Percentiles rank a stretch among this genome's conserved stretches.
Conservation (phyloP, 2,329 filamentous ascomycete species). For the Fusarium sp. region DNA sequence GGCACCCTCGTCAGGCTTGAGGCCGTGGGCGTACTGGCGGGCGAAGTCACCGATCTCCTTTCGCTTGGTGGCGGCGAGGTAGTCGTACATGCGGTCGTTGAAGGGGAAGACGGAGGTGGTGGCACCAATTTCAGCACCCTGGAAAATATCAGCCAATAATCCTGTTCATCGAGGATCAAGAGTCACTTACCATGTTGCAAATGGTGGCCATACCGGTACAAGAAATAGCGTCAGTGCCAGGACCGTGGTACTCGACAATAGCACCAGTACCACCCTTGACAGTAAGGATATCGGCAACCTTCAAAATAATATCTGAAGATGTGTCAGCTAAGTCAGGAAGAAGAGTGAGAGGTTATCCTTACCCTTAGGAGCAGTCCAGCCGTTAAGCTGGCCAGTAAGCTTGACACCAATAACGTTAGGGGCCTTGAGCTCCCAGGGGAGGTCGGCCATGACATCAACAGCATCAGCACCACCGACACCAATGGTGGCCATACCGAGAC, state of each 20-base stretch:
- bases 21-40: conserved; percentile 83
- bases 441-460: conserved; percentile 96
- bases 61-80: conserved; percentile 91
- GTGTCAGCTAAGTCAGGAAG: conserved; percentile 3
- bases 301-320: conserved; percentile 87
- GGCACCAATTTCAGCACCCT: conserved; percentile 76
- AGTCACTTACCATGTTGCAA: conserved; percentile 69
- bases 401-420: conserved; percentile 97
- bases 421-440: conserved; percentile 98
- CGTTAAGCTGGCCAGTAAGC: conserved; percentile 87
- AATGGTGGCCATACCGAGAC: conserved; percentile 93
- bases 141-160: conserved; percentile 22
- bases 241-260: conserved; percentile 76
- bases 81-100: conserved; percentile 98
- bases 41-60: conserved; percentile 90
- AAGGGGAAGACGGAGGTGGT: conserved; percentile 97
- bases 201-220: conserved; percentile 91
- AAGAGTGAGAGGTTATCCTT: conserved; percentile 43
- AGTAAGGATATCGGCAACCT: conserved; percentile 95
- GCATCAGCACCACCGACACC: conserved; percentile 98
- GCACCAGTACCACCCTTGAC: conserved; percentile 98
- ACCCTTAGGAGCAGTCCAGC: conserved; percentile 96
- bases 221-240: conserved; percentile 76
- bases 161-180: conserved; percentile 6
- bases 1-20: conserved; percentile 86